Conservation (phyloP, 2,329 filamentous ascomycete species). For the Botryosphaeria dothidea region DNA sequence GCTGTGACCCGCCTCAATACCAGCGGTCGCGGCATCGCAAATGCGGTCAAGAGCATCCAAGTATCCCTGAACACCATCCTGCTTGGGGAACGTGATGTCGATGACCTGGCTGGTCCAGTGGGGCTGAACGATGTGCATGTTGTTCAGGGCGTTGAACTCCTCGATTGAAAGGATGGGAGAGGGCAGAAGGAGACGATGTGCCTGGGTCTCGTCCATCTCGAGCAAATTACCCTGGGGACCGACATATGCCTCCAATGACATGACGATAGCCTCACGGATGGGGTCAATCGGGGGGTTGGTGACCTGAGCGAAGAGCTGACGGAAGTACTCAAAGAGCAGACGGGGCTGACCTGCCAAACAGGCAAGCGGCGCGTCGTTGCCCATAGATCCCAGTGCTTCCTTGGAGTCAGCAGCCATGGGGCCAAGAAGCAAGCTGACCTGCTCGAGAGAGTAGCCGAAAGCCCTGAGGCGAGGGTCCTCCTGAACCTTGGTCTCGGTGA, state of each 20-base stretch:
- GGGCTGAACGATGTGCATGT: conserved; percentile 70
- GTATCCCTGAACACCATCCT: conserved; percentile 79
- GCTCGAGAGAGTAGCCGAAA: conserved; percentile 93
- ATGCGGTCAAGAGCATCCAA: conserved; percentile 84
- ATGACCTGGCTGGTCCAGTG: conserved; percentile 88
- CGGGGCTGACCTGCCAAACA: conserved; percentile 89
- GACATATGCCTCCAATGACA: conserved; percentile 96
- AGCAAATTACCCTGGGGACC: conserved; percentile 93
- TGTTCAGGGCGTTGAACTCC: conserved; percentile 85
- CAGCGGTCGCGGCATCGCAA: conserved; percentile 79
- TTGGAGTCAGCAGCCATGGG: conserved; percentile 98
- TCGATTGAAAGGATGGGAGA: conserved; percentile 87
- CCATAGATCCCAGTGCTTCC: conserved; percentile 96
- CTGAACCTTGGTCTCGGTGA: conserved; percentile 72
- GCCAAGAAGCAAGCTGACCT: conserved; percentile 85
- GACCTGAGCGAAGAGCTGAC: conserved; percentile 95
- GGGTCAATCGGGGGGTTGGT: conserved; percentile 98
- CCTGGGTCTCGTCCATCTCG: conserved; percentile 90
- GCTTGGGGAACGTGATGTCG: conserved; percentile 91
- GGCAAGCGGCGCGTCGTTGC: conserved; percentile 90
- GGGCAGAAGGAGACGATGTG: conserved; percentile 78
- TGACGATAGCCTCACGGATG: conserved; percentile 95
- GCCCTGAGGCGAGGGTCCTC: conserved; percentile 81
- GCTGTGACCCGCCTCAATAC: conserved; percentile 79
- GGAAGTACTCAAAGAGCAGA: conserved; percentile 93